phyloP scores from a whole-genome alignment of 345 rosid genomes.

The Moricandia arvensis region DNA sequence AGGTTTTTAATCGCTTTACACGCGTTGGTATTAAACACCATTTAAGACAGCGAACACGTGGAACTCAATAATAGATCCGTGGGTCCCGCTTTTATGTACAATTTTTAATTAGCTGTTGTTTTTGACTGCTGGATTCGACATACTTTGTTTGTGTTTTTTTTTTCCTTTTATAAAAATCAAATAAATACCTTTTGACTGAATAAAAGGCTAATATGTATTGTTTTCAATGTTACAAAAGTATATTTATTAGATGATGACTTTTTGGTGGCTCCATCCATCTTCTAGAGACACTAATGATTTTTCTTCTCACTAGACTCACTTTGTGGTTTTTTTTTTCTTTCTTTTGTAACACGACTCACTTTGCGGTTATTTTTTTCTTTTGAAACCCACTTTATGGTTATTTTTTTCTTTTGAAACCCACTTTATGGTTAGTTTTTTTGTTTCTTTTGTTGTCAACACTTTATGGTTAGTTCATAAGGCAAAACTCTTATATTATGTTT shows the following conservation, averaged over 20 bases:
- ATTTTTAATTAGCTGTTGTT: constrained; percentile 30
- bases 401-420: too few species aligned
- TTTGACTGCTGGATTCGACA: constrained; percentile 13
- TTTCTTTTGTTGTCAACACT: background rate
- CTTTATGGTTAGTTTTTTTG: too few species aligned
- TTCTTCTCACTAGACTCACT: too few species aligned
- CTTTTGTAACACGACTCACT: too few species aligned
- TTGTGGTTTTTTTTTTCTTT: too few species aligned
- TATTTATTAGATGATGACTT: background rate
- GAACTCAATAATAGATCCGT: constrained; percentile 14
- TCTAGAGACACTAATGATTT: background rate
- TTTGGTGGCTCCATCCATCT: background rate
- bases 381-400: too few species aligned
- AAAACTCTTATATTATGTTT: background rate
- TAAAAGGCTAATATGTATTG: background rate
- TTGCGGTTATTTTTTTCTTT: too few species aligned
- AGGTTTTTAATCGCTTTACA: constrained; percentile 21
- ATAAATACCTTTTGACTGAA: too few species aligned
- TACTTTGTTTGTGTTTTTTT: background rate
- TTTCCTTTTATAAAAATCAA: background rate
- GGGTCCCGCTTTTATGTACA: constrained; percentile 10
- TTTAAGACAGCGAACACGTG: constrained; percentile 27
- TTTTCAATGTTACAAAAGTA: background rate
- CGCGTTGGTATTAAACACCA: constrained; percentile 17
- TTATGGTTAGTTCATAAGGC: background rate